phyloP scores from a whole-genome alignment of 345 rosid genomes.

The Theobroma cacao region DNA sequence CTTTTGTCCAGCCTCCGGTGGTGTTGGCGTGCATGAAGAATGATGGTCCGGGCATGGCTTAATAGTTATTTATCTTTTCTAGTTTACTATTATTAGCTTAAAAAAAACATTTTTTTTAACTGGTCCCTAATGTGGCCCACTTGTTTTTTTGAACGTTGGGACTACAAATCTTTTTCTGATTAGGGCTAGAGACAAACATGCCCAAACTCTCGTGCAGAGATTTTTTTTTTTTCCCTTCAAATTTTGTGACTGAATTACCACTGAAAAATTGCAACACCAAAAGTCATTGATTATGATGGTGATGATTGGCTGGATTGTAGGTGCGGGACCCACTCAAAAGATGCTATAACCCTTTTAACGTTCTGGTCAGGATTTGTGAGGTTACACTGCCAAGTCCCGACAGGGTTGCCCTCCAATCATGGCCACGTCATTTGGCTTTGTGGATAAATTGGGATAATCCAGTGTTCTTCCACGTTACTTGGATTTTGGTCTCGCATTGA shows the following conservation, averaged over 20 bases:
- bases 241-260: neutral
- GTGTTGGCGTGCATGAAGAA: conserved; percentile 23
- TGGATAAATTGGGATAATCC: neutral
- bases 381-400: neutral
- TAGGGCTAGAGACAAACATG: conserved; percentile 8
- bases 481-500: neutral
- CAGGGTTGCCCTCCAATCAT: neutral
- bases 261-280: neutral
- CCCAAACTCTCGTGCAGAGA: neutral
- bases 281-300: conserved; percentile 10
- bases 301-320: conserved; percentile 1
- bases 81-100: conserved; percentile 12
- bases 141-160: conserved; percentile 30
- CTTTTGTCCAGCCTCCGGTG: neutral
- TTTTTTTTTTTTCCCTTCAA: neutral
- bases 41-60: conserved; percentile 47
- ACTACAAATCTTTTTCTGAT: neutral
- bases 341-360: neutral
- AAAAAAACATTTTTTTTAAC: neutral
- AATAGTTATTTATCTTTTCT: neutral
- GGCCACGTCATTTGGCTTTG: neutral
- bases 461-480: neutral
- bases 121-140: conserved; percentile 16
- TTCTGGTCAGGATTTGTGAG: neutral
- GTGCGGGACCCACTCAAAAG: conserved; percentile 1